Base-by-base conservation (phyloP, 352 stramenopile genomes). In the Hyphochytrium catenoides region DNA sequence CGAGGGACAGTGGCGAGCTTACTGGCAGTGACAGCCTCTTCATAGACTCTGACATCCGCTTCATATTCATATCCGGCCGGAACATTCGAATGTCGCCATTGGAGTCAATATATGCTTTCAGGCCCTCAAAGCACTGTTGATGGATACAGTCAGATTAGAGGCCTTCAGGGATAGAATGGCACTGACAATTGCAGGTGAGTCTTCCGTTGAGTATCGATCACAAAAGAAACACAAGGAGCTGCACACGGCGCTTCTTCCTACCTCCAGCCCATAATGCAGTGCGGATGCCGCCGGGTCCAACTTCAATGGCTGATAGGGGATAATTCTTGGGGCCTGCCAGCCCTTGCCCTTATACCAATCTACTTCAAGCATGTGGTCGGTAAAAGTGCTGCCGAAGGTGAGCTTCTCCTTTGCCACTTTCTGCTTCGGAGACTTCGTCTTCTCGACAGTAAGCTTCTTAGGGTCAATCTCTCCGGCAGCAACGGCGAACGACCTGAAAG, bases 291-390 rank as follows among this genome's bases (percentile, higher is more conserved):
- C 87, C 22, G 88, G 85, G 55, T 83, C 76, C 41, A 95, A 65
- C 2, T 45, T 41, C n/a, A 97, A 58, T 43, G 84, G 57, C 12
- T 75, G 63, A 47, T 91, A 94, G 26, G 79, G 79, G 18, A 59
- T 57, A 46, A 97, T 96, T 23, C 69, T 48, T 7, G 84, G 83
- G 30, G 55, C 57, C 31, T 57, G 44, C 88, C 88, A 97, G 20
- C 63, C 61, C 18, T 62, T 46, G 39, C 59, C 62, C 43, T 65
- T 46, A 31, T 74, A 59, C 65, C 75, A 95, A 51, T 92, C 71
- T 20, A 93, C 61, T 42, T 84, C 71, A n/a, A 97, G 57, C 85
- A 97, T 95, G 60, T 96, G 85, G 54, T 94, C 81, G 15, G 77
- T 78, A 55, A 97, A 91, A 4, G 69, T 84, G 39, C 75, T 89